phyloP scores from a whole-genome alignment of 2,329 filamentous ascomycete species.

The Didymella segeticola region DNA sequence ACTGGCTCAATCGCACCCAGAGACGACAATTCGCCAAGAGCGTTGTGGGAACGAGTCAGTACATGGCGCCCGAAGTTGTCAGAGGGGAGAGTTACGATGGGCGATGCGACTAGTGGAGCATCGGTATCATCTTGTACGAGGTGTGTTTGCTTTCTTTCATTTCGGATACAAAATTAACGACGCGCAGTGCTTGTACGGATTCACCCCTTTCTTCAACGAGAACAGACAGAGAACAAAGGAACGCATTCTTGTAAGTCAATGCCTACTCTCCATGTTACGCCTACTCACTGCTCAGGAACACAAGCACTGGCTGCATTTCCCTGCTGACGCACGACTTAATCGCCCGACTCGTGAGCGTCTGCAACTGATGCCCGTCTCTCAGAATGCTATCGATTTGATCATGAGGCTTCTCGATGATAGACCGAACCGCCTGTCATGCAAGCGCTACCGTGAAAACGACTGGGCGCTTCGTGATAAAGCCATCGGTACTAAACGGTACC shows the following conservation, averaged over 20 bases:
- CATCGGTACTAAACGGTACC: conserved; percentile 30
- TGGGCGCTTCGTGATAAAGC: conserved; percentile 36
- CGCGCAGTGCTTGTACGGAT: conserved; percentile 82
- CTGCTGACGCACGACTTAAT: conserved; percentile 60
- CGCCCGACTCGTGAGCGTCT: conserved; percentile 57
- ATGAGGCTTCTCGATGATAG: conserved; percentile 75
- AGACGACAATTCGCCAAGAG: conserved; percentile 79
- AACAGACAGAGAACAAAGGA: conserved; percentile 83
- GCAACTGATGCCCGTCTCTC: conserved; percentile 62
- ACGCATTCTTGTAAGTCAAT: conserved; percentile 73
- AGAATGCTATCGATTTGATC: conserved; percentile 79
- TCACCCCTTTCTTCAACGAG: conserved; percentile 86
- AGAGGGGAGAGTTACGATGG: conserved; percentile 84
- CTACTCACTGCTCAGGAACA: conserved; percentile 66
- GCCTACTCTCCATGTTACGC: too few relatives aligned
- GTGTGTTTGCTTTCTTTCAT: conserved; percentile 41
- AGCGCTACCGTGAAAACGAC: conserved; percentile 75
- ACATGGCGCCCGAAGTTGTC: conserved; percentile 97
- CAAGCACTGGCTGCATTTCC: conserved; percentile 73
- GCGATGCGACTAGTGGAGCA: conserved; percentile 95
- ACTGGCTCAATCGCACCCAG: conserved; percentile 54
- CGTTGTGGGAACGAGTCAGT: conserved; percentile 93
- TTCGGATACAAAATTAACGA: not conserved
- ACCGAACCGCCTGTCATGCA: conserved; percentile 76
- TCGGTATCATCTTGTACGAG: conserved; percentile 92